These are phyloP conservation scores for Coniochaeta sp. DNA, from an alignment of 2,329 filamentous ascomycete genomes.

Conservation along the genomic window DNA sequence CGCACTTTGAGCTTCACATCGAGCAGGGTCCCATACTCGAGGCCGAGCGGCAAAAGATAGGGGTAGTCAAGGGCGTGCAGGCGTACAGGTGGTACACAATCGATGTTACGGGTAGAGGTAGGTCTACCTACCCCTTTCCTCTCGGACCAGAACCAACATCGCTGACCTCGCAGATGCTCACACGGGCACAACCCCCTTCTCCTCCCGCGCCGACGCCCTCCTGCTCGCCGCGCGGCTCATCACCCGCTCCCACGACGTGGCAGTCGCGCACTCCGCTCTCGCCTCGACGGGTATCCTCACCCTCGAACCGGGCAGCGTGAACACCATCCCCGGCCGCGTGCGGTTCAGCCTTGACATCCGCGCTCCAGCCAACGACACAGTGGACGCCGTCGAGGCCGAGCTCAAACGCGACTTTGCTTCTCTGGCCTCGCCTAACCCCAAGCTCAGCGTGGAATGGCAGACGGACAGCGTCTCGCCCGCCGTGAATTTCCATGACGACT, in stretches of 20 bases:
- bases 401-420: constrained; percentile 28
- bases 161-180: constrained; percentile 48
- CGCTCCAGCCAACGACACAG: constrained; percentile 44
- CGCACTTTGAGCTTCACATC: constrained; percentile 79
- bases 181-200: constrained; percentile 62
- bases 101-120: constrained; percentile 49
- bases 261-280: constrained; percentile 16
- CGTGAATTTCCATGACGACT: constrained; percentile 59
- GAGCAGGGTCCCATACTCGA: constrained; percentile 77
- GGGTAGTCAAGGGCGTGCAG: constrained; percentile 66
- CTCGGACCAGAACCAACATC: not conserved
- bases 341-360: constrained; percentile 62
- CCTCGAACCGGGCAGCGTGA: constrained; percentile 47
- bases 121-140: not conserved
- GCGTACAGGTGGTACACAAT: constrained; percentile 70
- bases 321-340: constrained; percentile 61
- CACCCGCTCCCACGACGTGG: constrained; percentile 17
- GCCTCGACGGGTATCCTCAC: constrained; percentile 21
- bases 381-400: constrained; percentile 32
- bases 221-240: constrained; percentile 27
- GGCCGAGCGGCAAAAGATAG: constrained; percentile 53
- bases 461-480: constrained; percentile 57
- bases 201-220: constrained; percentile 23
- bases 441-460: constrained; percentile 34
- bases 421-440: not conserved